phyloP scores from a whole-genome alignment of 768 basidiomycete genomes.

The Mycena filopes region DNA sequence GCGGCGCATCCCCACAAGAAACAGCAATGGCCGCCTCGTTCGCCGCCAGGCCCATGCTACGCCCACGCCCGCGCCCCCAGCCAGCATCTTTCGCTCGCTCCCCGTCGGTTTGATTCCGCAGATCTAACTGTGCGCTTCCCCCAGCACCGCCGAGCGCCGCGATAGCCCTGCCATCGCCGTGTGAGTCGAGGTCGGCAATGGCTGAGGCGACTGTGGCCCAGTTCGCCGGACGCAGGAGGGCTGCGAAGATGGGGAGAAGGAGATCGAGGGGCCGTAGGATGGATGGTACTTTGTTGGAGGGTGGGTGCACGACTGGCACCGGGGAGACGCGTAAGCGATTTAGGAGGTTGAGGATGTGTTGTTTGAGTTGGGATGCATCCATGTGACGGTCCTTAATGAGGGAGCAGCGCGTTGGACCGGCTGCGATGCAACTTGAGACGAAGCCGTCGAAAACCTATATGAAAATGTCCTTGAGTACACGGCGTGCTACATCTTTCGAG shows the following conservation, averaged over 20 bases:
- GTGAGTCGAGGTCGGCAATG: conserved; percentile 10
- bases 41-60: conserved; percentile 16
- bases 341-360: conserved; percentile 2
- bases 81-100: conserved; percentile 14
- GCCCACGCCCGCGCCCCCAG: conserved; percentile 7
- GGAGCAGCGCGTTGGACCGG: conserved; percentile 20
- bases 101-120: conserved; percentile 15
- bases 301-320: conserved; percentile 8
- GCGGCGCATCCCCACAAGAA: conserved; percentile 20
- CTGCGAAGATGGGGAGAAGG: conserved; percentile 13
- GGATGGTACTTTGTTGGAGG: background rate
- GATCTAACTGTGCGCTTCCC: conserved; percentile 6
- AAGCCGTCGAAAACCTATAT: conserved; percentile 20
- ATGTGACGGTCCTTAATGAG: background rate
- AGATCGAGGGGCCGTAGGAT: conserved; percentile 10
- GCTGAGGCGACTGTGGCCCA: conserved; percentile 19
- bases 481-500: background rate
- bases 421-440: conserved; percentile 12
- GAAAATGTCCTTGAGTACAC: background rate
- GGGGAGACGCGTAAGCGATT: background rate
- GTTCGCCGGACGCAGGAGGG: conserved; percentile 12
- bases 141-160: conserved; percentile 13
- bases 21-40: conserved; percentile 22
- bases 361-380: background rate
- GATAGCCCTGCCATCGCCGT: conserved; percentile 8